Conservation (phyloP, 2,329 filamentous ascomycete genomes). For the Sordariomycetes sp. region DNA sequence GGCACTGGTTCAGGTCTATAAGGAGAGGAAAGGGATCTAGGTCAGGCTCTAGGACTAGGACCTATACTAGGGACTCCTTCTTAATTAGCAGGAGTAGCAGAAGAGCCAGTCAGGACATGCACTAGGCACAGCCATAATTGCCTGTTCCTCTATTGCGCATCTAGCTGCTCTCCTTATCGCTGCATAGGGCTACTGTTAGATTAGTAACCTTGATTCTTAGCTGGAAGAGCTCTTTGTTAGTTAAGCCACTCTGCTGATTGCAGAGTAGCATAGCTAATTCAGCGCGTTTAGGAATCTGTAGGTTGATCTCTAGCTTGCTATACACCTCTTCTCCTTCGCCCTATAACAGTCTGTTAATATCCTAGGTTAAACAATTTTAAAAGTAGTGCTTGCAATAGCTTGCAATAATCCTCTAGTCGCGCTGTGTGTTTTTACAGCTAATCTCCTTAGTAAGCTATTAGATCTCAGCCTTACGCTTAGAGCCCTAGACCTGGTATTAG, state of each 20-base stretch:
- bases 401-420: neutral
- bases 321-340: conserved; percentile 13
- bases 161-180: conserved; percentile 10
- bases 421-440: neutral
- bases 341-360: conserved; percentile 14
- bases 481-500: conserved; percentile 12
- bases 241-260: conserved; percentile 8
- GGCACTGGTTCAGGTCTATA: conserved; percentile 10
- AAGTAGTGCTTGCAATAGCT: conserved; percentile 16
- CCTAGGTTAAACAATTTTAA: conserved; percentile 14
- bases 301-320: conserved; percentile 9
- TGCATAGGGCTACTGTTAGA: conserved; percentile 11
- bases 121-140: neutral
- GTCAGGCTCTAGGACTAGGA: neutral
- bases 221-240: conserved; percentile 7
- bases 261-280: conserved; percentile 10
- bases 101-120: neutral
- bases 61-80: neutral
- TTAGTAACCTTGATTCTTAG: conserved; percentile 9
- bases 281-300: conserved; percentile 10
- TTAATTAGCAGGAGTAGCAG: neutral
- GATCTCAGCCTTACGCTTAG: conserved; percentile 13
- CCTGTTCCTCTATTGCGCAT: neutral
- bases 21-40: conserved; percentile 10
- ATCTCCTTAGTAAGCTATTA: conserved; percentile 10